phyloP scores from a whole-genome alignment of 257 asterid genomes.

The Coffea eugenioides region DNA sequence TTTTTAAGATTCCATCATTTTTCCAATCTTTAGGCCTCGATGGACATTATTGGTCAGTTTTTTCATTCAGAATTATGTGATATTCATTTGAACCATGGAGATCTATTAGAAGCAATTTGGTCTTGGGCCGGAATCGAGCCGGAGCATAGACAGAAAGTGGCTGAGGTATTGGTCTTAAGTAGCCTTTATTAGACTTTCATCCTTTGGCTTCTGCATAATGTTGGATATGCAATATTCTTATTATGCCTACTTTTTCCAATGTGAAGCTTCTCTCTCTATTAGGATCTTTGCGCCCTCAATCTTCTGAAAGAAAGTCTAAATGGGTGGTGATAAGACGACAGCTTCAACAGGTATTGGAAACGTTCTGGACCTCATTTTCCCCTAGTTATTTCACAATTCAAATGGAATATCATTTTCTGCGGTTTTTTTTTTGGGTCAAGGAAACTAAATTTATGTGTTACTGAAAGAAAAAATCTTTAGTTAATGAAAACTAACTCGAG shows the following conservation, averaged over 20 bases:
- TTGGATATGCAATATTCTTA: constrained; percentile 10
- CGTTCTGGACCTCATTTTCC: constrained; percentile 7
- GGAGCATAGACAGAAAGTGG: constrained; percentile 85
- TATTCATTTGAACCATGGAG: constrained; percentile 88
- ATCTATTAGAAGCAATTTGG: constrained; percentile 91
- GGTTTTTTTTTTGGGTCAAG: too few relatives aligned
- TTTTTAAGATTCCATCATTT: not conserved
- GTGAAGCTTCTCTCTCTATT: constrained; percentile 88
- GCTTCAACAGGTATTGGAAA: constrained; percentile 76
- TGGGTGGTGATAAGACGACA: constrained; percentile 96
- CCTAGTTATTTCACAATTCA: not conserved
- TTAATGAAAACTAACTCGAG: too few relatives aligned
- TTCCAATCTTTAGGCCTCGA: constrained; percentile 53
- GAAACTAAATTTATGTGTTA: too few relatives aligned
- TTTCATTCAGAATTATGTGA: constrained; percentile 76
- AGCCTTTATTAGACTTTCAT: constrained; percentile 4
- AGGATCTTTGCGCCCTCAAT: constrained; percentile 92
- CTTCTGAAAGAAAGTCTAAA: constrained; percentile 88
- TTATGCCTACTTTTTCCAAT: constrained; percentile 15
- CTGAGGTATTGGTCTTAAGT: constrained; percentile 57
- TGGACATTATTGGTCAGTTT: constrained; percentile 65
- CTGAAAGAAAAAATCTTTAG: too few relatives aligned
- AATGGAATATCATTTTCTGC: not conserved
- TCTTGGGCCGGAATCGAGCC: constrained; percentile 89
- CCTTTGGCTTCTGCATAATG: not conserved